phyloP scores from a whole-genome alignment of 1,284 basidiomycete genomes.

The Melampsora abietis-canadensis region DNA sequence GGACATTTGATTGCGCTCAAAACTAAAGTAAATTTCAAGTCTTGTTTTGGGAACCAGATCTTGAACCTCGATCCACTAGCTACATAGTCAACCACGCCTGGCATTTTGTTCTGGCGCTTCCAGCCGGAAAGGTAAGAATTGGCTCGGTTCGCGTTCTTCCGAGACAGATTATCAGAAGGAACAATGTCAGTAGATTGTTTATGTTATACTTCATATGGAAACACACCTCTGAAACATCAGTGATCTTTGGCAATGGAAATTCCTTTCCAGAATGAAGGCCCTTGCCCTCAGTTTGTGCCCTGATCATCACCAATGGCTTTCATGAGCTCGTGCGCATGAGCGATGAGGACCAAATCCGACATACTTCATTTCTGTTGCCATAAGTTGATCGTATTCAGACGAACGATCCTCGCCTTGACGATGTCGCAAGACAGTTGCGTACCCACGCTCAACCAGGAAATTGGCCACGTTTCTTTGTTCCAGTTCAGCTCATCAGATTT shows the following conservation, averaged over 20 bases:
- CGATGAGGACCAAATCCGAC: constrained; percentile 51
- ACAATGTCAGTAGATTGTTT: neutral
- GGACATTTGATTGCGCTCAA: constrained; percentile 55
- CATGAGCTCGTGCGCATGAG: constrained; percentile 51
- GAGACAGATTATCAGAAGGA: constrained; percentile 49
- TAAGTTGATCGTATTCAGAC: constrained; percentile 87
- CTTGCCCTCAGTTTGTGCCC: constrained; percentile 69
- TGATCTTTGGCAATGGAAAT: constrained; percentile 61
- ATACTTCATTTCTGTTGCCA: constrained; percentile 85
- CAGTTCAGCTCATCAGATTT: neutral
- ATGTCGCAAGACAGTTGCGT: constrained; percentile 85
- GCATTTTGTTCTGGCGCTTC: constrained; percentile 79
- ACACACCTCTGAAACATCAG: constrained; percentile 82
- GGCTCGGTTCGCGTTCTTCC: constrained; percentile 70
- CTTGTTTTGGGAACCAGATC: constrained; percentile 72
- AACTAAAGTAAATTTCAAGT: constrained; percentile 49
- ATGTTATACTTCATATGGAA: neutral
- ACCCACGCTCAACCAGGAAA: constrained; percentile 85
- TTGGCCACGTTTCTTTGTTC: constrained; percentile 79
- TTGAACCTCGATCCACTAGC: constrained; percentile 90
- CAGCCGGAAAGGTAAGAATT: constrained; percentile 77
- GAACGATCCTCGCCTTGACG: constrained; percentile 87
- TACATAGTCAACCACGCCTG: constrained; percentile 88
- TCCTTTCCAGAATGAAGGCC: constrained; percentile 94
- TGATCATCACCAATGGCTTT: neutral